Percentiles rank a stretch among this genome's conserved stretches.
phyloP scores from a whole-genome alignment of 371 early-diverging fungal genomes.

The Furculomyces boomerangus region DNA sequence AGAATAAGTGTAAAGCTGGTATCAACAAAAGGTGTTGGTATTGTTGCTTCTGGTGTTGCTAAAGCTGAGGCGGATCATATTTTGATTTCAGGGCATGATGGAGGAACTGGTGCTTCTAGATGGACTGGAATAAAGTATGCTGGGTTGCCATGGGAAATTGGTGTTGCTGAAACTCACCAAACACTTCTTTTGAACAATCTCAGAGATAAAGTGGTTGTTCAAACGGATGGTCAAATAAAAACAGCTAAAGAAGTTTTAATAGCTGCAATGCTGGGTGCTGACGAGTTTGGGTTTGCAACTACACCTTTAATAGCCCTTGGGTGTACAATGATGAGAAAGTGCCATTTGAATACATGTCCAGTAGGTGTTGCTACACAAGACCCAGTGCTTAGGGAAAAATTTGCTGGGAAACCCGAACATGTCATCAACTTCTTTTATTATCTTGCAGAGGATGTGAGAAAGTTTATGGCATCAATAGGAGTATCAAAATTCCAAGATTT shows the following conservation, averaged over 20 bases:
- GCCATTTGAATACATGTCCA: constrained; percentile 87
- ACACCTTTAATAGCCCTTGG: constrained; percentile 94
- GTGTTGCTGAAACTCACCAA: constrained; percentile 93
- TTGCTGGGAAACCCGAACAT: constrained; percentile 83
- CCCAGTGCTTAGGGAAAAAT: constrained; percentile 78
- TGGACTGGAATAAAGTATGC: constrained; percentile 97
- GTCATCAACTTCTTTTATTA: constrained; percentile 95
- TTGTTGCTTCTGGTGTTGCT: constrained; percentile 90
- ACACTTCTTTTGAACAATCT: constrained; percentile 87
- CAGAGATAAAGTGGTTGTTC: constrained; percentile 83
- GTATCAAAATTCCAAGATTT: constrained; percentile 82
- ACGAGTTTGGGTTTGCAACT: constrained; percentile 97
- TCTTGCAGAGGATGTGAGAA: constrained; percentile 82
- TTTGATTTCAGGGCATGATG: constrained; percentile 88
- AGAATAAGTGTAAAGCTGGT: constrained; percentile 92
- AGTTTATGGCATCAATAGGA: constrained; percentile 84
- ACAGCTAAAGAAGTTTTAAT: constrained; percentile 91
- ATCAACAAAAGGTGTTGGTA: constrained; percentile 90
- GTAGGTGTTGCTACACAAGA: constrained; percentile 97
- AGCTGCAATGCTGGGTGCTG: constrained; percentile 90
- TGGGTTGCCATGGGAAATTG: constrained; percentile 94
- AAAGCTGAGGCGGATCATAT: constrained; percentile 95
- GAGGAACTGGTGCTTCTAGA: constrained; percentile 93
- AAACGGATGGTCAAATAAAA: constrained; percentile 94
- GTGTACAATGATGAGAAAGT: constrained; percentile 89